Evolutionary conservation across 2,329 filamentous ascomycete species (phyloP), one percentile per base, ranked within the genome.

Genomic region (Iodosphaeria phyllophila): DNA sequence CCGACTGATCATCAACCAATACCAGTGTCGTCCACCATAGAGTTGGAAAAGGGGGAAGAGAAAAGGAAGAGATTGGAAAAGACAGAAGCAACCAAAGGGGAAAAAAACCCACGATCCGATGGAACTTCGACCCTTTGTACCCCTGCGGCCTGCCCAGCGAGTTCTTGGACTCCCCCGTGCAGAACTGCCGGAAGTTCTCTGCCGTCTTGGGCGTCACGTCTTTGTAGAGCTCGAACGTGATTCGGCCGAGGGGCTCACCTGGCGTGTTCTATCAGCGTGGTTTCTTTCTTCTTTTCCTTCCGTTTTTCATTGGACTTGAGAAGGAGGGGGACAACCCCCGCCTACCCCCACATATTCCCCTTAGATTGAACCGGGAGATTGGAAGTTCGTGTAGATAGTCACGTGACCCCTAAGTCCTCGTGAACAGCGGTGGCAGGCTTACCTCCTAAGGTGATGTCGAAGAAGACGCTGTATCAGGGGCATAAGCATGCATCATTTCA

Each of bases 141-240:
- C 89, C 89, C 45, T 91, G 78, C 1, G 84, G 76, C 33, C 72
- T 63, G 17, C 82, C 80, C 7, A 70, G 64, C 25, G 65, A 50
- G 43, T 78, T 78, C 54, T 83, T 92, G 36, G 66, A 73, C 58
- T 95, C 86, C 39, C 89, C 89, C 0, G 86, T 95, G 55, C 84
- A 93, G 55, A 92, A 92, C 45, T 91, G 82, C 23, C 84, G 78
- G 49, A 98, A 95, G 58, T 95, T 95, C 51, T 95, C 89, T 16
- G 83, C 80, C 6, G 89, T 95, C 41, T 74, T 74, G 34, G 84
- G 83, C 0, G 82, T 77, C 13, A 76, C 60, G 51, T 92, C 66
- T 32, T 74, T 71, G 59, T 89, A 93, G 32, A 98, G 69, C 52
- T 93, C 80, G 48, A 92, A 83, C 36, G 78, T 84, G 42, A 92